These are phyloP conservation scores for Starmerella riodocensis DNA, from an alignment of 805 yeast genomes.

Conservation along the genomic window DNA sequence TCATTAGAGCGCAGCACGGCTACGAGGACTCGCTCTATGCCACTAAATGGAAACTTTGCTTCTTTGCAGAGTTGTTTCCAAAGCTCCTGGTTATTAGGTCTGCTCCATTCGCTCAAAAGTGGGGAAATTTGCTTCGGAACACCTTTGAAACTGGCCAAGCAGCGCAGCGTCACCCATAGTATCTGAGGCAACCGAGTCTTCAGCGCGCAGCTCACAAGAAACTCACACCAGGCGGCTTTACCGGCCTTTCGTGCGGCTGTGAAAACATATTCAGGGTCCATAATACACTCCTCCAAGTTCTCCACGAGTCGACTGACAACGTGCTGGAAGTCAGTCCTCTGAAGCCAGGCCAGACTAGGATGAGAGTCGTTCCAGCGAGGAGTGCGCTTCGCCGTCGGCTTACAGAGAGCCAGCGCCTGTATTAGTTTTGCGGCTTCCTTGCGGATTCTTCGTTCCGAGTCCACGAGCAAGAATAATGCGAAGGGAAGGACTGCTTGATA, in stretches of 20 bases:
- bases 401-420: conserved; percentile 1
- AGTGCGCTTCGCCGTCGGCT: conserved; percentile 19
- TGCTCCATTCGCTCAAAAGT: conserved; percentile 35
- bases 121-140: conserved; percentile 32
- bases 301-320: conserved; percentile 33
- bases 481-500: conserved; percentile 28
- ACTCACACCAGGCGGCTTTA: conserved; percentile 23
- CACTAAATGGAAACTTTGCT: conserved; percentile 32
- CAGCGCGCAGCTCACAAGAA: conserved; percentile 21
- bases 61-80: conserved; percentile 15
- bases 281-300: conserved; percentile 32
- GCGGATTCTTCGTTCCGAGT: conserved; percentile 27
- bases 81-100: conserved; percentile 15
- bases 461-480: conserved; percentile 26
- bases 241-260: conserved; percentile 25
- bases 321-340: conserved; percentile 49
- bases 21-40: conserved; percentile 46
- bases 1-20: conserved; percentile 52
- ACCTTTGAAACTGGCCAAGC: conserved; percentile 32
- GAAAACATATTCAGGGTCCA: conserved; percentile 40
- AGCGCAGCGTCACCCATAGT: conserved; percentile 39
- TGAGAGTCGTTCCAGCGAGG: conserved; percentile 5
- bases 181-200: conserved; percentile 40
- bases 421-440: conserved; percentile 22
- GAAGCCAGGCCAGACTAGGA: conserved; percentile 32